Evolutionary conservation across 129 eudicot genomes (phyloP), one percentile per base, ranked within the genome.

Genomic region (Artemisia argyi): DNA sequence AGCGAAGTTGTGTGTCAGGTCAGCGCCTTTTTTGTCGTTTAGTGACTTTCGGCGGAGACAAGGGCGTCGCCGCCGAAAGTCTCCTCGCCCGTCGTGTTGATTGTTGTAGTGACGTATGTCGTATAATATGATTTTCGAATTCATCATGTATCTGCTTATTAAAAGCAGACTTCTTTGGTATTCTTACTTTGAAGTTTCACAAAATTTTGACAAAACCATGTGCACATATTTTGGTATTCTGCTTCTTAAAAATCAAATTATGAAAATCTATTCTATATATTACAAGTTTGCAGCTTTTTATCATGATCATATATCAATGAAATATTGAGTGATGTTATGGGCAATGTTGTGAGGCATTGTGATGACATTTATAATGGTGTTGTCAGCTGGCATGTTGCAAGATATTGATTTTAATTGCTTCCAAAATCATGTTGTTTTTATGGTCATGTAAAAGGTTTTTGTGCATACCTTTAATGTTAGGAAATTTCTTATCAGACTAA

Each of bases 261-360:
- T 14, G n/a, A 50, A 51, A 65, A 7, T n/a, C 7, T 39, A 26
- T 28, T 73, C 4, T 26, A 26, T 26, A 26, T 26, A 26, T 22
- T 10, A 42, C 17, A 15, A 22, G 16, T 14, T 11, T 32, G 3
- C 22, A 20, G 5, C 44, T 26, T 14, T 15, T 58, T 30, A 17
- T 8, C n/a, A 13, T 52, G 16, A 11, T 11, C 32, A 44, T 24
- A 47, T 12, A 55, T 66, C 49, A 44, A 55, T 59, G 18, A 69
- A 49, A 64, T 10, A 53, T 44, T n/a, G 48, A 74, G 65, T 65
- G 65, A 22, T 30, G 18, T 75, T 55, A 75, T 75, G 66, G 79
- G 79, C 66, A 44, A 75, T 13, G 73, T 26, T 26, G 30, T 26
- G 79, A 65, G 65, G 79, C 72, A 39, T 74, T 15, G 65, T n/a